A percentile compares a stretch with the other conserved stretches of the same genome.
Evolutionary conservation across 768 basidiomycete species (phyloP).

Genomic region (Epithele typhae): DNA sequence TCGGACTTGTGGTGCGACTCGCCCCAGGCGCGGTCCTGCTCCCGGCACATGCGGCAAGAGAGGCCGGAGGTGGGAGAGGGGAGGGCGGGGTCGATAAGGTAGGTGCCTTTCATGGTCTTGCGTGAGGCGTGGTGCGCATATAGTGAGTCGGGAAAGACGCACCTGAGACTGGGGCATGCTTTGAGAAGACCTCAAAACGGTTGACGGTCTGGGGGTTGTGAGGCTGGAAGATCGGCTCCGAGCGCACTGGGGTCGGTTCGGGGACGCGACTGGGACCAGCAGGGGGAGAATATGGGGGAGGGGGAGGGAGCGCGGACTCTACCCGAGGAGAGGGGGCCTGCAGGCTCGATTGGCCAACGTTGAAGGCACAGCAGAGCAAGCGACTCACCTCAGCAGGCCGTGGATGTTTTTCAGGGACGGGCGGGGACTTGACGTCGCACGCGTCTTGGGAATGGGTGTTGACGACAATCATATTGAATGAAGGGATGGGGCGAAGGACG

Average conservation of each 20-base stretch:
- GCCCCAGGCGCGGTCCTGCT: constrained; percentile 4
- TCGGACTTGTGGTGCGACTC: constrained; percentile 1
- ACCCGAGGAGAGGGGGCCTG: background rate
- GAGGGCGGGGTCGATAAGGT: constrained; percentile 11
- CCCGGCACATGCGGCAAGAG: background rate
- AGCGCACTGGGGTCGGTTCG: background rate
- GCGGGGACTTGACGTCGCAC: constrained; percentile 1
- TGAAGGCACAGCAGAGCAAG: too few relatives aligned
- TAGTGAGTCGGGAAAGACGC: too few relatives aligned
- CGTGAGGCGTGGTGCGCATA: too few relatives aligned
- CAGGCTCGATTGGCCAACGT: background rate
- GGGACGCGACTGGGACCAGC: background rate
- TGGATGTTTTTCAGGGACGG: constrained; percentile 3
- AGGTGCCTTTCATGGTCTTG: too few relatives aligned
- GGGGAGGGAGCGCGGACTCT: background rate
- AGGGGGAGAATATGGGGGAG: constrained; percentile 7
- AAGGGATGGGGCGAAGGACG: background rate
- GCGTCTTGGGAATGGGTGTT: background rate
- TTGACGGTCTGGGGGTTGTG: constrained; percentile 23
- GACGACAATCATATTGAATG: constrained; percentile 4
- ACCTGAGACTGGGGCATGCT: constrained; percentile 20
- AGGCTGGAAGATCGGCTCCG: constrained; percentile 12
- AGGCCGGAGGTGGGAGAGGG: background rate
- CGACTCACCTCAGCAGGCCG: background rate
- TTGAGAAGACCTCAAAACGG: constrained; percentile 21